Conservation (phyloP, 2,329 filamentous ascomycete genomes). For the Fonsecaea pedrosoi region DNA sequence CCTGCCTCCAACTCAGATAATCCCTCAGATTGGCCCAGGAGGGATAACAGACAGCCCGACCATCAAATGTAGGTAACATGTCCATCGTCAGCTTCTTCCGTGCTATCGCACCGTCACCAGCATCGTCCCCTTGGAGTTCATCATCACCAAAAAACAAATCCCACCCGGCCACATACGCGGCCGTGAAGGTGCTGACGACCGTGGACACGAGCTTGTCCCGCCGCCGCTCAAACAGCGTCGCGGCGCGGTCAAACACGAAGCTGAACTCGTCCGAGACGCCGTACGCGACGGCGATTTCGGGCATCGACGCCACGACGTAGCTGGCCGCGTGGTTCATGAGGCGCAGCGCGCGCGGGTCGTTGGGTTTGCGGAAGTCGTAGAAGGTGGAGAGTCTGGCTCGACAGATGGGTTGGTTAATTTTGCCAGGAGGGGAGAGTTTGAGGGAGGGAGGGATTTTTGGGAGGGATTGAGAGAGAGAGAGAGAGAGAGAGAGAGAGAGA, state of each 20-base stretch:
- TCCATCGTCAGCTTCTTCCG: conserved; percentile 65
- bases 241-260: conserved; percentile 86
- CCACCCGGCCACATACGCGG: conserved; percentile 88
- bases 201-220: conserved; percentile 90
- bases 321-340: conserved; percentile 95
- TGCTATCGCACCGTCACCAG: too few relatives aligned
- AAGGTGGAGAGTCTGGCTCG: conserved; percentile 73
- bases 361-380: conserved; percentile 89
- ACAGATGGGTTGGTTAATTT: background rate
- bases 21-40: conserved; percentile 81
- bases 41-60: conserved; percentile 88
- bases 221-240: conserved; percentile 82
- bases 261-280: conserved; percentile 96
- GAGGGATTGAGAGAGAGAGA: too few relatives aligned
- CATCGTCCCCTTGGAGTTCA: background rate
- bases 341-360: conserved; percentile 83
- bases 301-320: conserved; percentile 79
- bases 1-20: conserved; percentile 97
- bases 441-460: too few relatives aligned
- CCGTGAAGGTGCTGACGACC: conserved; percentile 89
- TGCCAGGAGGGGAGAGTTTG: too few relatives aligned
- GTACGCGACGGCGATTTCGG: conserved; percentile 86
- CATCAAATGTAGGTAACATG: conserved; percentile 84
- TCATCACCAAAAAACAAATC: conserved; percentile 5
- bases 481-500: too few relatives aligned